These are phyloP conservation scores for Alternaria rosae DNA, from an alignment of 2,329 filamentous ascomycete genomes.

Conservation along the genomic window DNA sequence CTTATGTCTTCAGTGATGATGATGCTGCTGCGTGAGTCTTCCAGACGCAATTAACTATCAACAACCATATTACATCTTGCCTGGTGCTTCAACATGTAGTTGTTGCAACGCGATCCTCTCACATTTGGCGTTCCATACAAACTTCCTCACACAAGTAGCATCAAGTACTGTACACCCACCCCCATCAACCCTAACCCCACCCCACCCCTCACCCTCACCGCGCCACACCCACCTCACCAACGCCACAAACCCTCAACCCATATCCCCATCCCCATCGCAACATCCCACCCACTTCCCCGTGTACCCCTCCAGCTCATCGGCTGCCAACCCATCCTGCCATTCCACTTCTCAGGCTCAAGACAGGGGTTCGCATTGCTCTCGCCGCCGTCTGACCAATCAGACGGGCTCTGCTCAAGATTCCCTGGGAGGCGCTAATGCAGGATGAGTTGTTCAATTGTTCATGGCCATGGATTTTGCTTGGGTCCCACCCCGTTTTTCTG, in stretches of 20 bases:
- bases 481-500: conserved; percentile 28
- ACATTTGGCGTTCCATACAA: neutral
- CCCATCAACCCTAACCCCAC: neutral
- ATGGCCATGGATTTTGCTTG: conserved; percentile 31
- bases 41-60: neutral
- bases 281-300: conserved; percentile 5
- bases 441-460: conserved; percentile 50
- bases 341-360: neutral
- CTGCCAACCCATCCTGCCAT: conserved; percentile 8
- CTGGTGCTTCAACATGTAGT: neutral
- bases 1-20: neutral
- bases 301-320: conserved; percentile 14
- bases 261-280: neutral
- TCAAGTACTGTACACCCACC: neutral
- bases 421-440: conserved; percentile 48
- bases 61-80: neutral
- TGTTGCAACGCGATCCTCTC: neutral
- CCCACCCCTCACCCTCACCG: neutral
- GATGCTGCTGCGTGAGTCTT: neutral
- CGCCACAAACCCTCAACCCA: neutral
- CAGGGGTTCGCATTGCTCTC: conserved; percentile 13
- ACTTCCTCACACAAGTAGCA: neutral
- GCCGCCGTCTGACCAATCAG: conserved; percentile 32
- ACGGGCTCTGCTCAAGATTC: conserved; percentile 19
- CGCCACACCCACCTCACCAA: neutral